Base-by-base conservation (phyloP, 306 rosid genomes). In the Vigna trinervia region DNA sequence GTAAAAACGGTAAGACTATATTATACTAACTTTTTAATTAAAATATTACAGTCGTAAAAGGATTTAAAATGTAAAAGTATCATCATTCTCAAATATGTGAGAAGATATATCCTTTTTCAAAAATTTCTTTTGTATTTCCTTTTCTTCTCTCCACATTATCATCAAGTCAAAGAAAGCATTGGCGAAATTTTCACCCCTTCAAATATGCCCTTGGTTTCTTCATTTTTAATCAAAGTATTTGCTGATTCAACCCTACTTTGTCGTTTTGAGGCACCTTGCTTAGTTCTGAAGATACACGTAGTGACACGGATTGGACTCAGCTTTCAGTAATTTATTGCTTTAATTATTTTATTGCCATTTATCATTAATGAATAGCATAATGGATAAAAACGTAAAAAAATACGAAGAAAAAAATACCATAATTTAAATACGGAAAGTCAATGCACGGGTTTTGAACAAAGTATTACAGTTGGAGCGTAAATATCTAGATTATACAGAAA, bases 181-280 rank as follows among this genome's bases (percentile, higher is more conserved):
- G 32, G 6, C 7, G 6, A 17, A 12, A 0, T 13, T 28, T 57
- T 59, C 13, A 3, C 19, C 10, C 15, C 1, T 12, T 26, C 10
- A 59, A 59, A 59, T 5, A 2, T 59, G 17, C 19, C 6, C 9
- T 28, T 12, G 2, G 41, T 10, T 77, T 65, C 52, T 14, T 65
- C 61, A 9, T 54, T 47, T 30, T 68, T 43, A 47, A 45, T 12
- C 63, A 66, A n/a, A n/a, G 41, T 72, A 14, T 26, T 63, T 12
- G 71, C 59, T 63, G 73, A 77, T 19, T 60, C 54, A 61, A 51
- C 76, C 73, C 69, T 17, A 54, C 41, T 78, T 81, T 78, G 85
- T 73, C 79, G 83, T 70, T 80, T 87, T 46, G 6, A 36, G 14
- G 74, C 61, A 68, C 52, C 23, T 52, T 28, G 28, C 83, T 15